These are phyloP conservation scores for Eryngium alpinum DNA, from an alignment of 140 eudicot species.

Conservation along the genomic window DNA sequence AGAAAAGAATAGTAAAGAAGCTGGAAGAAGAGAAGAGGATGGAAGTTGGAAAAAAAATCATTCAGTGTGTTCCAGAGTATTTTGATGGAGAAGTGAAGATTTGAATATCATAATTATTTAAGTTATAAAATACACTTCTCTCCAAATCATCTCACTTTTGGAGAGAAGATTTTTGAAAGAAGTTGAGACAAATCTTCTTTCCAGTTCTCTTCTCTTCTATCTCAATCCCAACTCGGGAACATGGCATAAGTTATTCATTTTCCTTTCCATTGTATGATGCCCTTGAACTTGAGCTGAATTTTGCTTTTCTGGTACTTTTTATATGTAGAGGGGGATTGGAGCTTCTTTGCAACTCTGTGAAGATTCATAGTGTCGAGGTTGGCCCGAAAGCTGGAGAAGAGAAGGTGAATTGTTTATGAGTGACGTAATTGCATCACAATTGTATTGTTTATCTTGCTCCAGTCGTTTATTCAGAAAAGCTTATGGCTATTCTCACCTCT, in stretches of 20 bases:
- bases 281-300: not conserved
- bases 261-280: not conserved
- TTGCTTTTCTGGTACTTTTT: conserved; percentile 2
- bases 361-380: conserved; percentile 63
- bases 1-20: no score
- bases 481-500: conserved; percentile 8
- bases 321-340: conserved; percentile 78
- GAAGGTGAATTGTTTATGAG: conserved; percentile 33
- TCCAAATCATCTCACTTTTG: no score
- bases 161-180: no score
- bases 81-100: no score
- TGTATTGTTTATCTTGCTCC: not conserved
- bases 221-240: no score
- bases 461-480: not conserved
- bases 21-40: no score
- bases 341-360: conserved; percentile 83
- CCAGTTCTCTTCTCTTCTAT: no score
- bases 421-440: not conserved
- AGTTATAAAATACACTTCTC: no score
- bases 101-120: no score
- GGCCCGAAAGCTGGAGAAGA: conserved; percentile 51
- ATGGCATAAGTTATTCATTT: not conserved
- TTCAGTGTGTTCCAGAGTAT: no score
- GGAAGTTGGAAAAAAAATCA: no score
- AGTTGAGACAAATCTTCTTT: no score